Base-by-base conservation (phyloP, 2,329 filamentous ascomycete species). In the Rutstroemia sp. region DNA sequence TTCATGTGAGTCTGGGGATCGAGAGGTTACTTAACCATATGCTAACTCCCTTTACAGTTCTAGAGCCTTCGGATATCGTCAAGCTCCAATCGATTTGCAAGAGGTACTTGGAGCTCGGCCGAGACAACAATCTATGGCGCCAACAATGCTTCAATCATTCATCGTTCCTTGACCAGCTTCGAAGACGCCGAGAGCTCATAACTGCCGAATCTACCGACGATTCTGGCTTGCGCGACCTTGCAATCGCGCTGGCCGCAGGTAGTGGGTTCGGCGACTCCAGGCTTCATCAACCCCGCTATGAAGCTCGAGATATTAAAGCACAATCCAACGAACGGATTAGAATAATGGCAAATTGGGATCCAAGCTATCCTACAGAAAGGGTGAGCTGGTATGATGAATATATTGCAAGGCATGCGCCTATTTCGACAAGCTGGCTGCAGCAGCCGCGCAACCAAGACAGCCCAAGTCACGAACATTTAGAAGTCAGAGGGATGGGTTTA, bases 371-470 rank as follows among this genome's bases (percentile, higher is more conserved):
- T 0, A 74, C 72, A 4, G 91, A 96, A 71, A 76, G 76, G 42
- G 77, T 92, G 19, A 83, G 88, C 49, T 96, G 90, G 87, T 96
- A 95, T 69, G 81, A 88, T 55, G 92, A 96, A 70, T 96, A 91
- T 67, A 86, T 95, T 60, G 89, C 92, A 53, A 80, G 92, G 37
- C 80, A 92, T 71, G 90, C 83, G 0, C 84, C 86, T 0, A 77
- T 90, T n/a, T 78, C 78, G 14, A 75, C 90, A 53, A 86, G 80
- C 64, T 96, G 92, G 92, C 76, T 95, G 44, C 80, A 91, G 67
- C 77, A 81, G 54, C 84, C 86, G 8, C 71, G 72, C 9, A 67
- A 75, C 41, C 67, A 66, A 54, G 71, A 76, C 37, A 71, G 73
- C 17, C 68, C 71, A 16, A 64, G 70, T 51, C 75, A 70, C 48